Evolutionary conservation across 345 rosid genomes (phyloP), one percentile per base, ranked within the genome.

Genomic region (Acer negundo): DNA sequence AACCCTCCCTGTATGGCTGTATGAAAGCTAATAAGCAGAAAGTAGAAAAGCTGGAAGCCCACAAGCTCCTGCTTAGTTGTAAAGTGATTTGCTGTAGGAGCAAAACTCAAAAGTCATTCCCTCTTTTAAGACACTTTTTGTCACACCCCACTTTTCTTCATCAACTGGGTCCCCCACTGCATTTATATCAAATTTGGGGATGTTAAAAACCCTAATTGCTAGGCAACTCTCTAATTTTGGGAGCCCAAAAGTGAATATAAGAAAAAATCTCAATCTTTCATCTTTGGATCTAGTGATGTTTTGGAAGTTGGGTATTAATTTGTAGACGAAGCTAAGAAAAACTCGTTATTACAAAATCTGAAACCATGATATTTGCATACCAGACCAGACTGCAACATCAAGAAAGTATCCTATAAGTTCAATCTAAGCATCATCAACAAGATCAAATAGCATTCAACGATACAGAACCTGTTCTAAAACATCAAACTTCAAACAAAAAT

Each of bases 61-160:
- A 24, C 62, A 78, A 1, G 62, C 24, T 9, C 19, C 69, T 20
- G 44, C 77, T 74, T 68, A 63, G 78, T 49, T 79, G 82, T 74
- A 74, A 79, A 74, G 82, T 38, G 69, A 2, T 44, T 44, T 17
- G 10, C 12, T 8, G 69, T 67, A 78, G 59, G 8, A 49, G 20
- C 72, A 62, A 51, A 8, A 67, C 66, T 69, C 75, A 51, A 80
- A 69, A 80, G 70, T n/a, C n/a, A 3, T 0, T 4, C 1, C 8
- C 38, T 7, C 49, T 46, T 69, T 63, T 11, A 1, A 46, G 28
- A 40, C 24, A 38, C 53, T 28, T 62, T 19, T 22, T 46, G 61
- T 24, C 77, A 44, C 10, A 42, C 28, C 17, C 10, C 66, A 19
- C 28, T 62, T 63, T 59, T 62, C 10, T 44, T 9, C 49, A 10